These are phyloP conservation scores for Fusarium sulawesiense DNA, from an alignment of 2,329 filamentous ascomycete species.

Conservation along the genomic window DNA sequence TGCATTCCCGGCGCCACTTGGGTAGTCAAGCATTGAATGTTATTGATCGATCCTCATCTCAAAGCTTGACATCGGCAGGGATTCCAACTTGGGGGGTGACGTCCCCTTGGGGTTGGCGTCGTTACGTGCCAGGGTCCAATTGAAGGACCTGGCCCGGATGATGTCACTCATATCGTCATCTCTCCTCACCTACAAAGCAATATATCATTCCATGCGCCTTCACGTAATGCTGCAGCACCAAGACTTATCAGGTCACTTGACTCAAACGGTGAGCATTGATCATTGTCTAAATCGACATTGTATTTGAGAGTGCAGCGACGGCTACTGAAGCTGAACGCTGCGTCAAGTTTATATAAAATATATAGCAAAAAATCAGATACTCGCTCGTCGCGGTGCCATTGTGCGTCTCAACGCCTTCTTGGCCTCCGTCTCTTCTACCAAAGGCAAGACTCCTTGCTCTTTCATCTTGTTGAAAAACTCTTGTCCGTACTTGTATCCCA, in stretches of 20 bases:
- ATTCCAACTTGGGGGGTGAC: slow-evolving; percentile 17
- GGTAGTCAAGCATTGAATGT: not conserved
- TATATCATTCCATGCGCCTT: slow-evolving; percentile 4
- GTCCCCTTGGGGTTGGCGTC: slow-evolving; percentile 1
- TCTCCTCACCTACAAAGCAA: slow-evolving; percentile 20
- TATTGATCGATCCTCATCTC: slow-evolving; percentile 17
- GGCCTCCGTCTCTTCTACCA: slow-evolving; percentile 78
- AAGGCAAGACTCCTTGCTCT: slow-evolving; percentile 78
- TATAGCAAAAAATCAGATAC: slow-evolving; percentile 66
- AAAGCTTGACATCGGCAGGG: slow-evolving; percentile 24
- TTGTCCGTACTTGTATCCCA: slow-evolving; percentile 88
- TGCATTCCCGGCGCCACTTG: slow-evolving; percentile 12
- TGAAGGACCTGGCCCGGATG: slow-evolving; percentile 15
- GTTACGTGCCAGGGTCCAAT: slow-evolving; percentile 19
- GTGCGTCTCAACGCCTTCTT: slow-evolving; percentile 81
- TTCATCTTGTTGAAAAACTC: slow-evolving; percentile 81
- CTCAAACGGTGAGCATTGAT: not conserved
- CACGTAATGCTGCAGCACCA: slow-evolving; percentile 18
- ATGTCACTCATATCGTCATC: slow-evolving; percentile 44
- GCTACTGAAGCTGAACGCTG: not conserved
- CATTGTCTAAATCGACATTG: slow-evolving; percentile 3
- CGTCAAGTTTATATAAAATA: not conserved
- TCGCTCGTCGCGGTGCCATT: slow-evolving; percentile 82
- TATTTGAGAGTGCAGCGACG: not conserved
- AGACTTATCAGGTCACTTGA: slow-evolving; percentile 6